These are phyloP conservation scores for Logfia minima DNA, from an alignment of 129 eudicot genomes.

Conservation along the genomic window DNA sequence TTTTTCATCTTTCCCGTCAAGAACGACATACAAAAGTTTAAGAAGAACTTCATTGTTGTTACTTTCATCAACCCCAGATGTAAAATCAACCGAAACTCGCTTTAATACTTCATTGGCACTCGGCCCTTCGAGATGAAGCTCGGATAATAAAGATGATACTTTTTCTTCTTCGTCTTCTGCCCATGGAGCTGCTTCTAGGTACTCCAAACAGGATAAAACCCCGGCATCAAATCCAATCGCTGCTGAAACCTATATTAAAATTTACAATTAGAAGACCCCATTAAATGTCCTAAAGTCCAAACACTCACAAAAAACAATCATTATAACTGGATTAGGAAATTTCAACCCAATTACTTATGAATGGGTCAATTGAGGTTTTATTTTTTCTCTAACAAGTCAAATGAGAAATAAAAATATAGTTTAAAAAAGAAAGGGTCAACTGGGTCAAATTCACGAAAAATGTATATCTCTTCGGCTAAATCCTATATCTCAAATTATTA, in stretches of 20 bases:
- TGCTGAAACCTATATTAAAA: conserved; percentile 57
- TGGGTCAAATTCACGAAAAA: background rate
- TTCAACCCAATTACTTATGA: background rate
- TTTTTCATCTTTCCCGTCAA: conserved; percentile 89
- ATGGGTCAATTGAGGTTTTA: background rate
- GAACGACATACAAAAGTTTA: conserved; percentile 72
- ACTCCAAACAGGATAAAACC: conserved; percentile 89
- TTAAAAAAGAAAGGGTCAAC: background rate
- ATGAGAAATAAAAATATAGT: background rate
- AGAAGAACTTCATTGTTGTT: conserved; percentile 70
- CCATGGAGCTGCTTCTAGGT: conserved; percentile 98
- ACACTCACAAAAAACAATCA: background rate
- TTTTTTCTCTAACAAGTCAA: background rate
- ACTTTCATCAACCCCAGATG: conserved; percentile 40
- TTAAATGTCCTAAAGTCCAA: background rate
- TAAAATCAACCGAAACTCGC: conserved; percentile 62
- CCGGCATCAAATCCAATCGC: conserved; percentile 96
- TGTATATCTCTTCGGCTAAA: background rate
- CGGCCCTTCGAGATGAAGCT: conserved; percentile 78
- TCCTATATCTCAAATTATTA: background rate
- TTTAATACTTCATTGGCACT: conserved; percentile 79
- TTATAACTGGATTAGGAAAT: background rate
- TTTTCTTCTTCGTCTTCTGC: conserved; percentile 94
- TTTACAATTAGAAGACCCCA: conserved; percentile 3
- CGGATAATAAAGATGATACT: conserved; percentile 74